Base-by-base conservation (phyloP, 1,139 yeast genomes). In the Suhomyces terraborum region DNA sequence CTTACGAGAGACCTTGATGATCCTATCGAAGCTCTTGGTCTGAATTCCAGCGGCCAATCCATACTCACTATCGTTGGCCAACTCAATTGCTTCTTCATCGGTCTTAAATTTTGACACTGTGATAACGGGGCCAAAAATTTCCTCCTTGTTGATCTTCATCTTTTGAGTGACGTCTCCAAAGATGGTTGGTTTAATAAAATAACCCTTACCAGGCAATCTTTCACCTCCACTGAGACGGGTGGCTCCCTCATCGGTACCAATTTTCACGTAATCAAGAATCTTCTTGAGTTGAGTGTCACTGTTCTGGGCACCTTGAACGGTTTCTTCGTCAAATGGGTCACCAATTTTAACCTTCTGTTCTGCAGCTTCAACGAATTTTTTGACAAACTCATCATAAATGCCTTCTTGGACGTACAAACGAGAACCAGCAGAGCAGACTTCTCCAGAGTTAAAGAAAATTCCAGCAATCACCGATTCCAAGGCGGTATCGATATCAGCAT, bases 401-500 rank as follows among this genome's bases (percentile, higher is more conserved):
- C 48, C 56, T 34, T 53, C 57, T 35, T 55, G 59, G 30, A 54
- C 45, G 45, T 54, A 54, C 16, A 55, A 42, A 44, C 59, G 55
- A 19, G 58, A 54, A n/a, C 59, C 59, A 19, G 59, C 59, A 26
- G 53, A 44, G 41, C 59, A 55, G 9, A 55, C 58, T 38, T 55
- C 59, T 30, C 59, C 59, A 12, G 58, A 51, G 49, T 55, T 55
- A 49, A 43, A 52, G 49, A 49, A 54, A 27, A 55, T 55, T 26
- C 58, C 58, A 14, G 51, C 42, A 35, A 54, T 37, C 6, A 54
- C 53, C 29, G 52, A 46, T 14, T 47, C 35, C 8, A 54, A 41
- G 8, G 45, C 46, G 3, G 67, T 66, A 43, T 78, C 79, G 42
- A 86, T 53, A 55, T 86, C 79, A 46, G 87, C 87, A 61, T 86